A percentile compares a stretch with the other conserved stretches of the same genome.
These are phyloP conservation scores for Neurospora sp. DNA, from an alignment of 495 filamentous ascomycete species.

Conservation along the genomic window DNA sequence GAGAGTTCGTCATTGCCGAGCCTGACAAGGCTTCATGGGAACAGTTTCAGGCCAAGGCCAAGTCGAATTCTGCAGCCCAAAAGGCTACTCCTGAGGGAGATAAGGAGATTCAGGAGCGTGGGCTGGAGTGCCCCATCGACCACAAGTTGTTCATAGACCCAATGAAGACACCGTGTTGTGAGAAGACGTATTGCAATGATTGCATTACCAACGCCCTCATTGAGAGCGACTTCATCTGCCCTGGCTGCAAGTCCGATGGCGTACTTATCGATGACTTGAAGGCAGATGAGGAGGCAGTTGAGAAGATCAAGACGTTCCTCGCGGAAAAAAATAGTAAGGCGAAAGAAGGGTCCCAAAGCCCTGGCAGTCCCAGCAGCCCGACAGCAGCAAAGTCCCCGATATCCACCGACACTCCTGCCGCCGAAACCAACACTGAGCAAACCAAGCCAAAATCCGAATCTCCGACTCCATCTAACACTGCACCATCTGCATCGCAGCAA, in stretches of 20 bases:
- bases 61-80: conserved; percentile 70
- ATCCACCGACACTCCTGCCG: conserved; percentile 11
- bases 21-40: conserved; percentile 95
- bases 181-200: conserved; percentile 95
- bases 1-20: conserved; percentile 90
- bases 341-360: conserved; percentile 32
- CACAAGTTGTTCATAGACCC: conserved; percentile 94
- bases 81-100: conserved; percentile 58
- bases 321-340: conserved; percentile 55
- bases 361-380: conserved; percentile 12
- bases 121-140: conserved; percentile 89
- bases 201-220: conserved; percentile 97
- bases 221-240: conserved; percentile 94
- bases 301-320: conserved; percentile 72
- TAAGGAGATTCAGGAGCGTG: conserved; percentile 72
- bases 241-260: conserved; percentile 78
- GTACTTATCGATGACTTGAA: conserved; percentile 87
- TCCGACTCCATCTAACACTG: conserved; percentile 17
- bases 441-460: conserved; percentile 27
- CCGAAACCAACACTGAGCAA: conserved; percentile 12
- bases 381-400: conserved; percentile 20
- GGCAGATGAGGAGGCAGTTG: conserved; percentile 63
- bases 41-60: conserved; percentile 85
- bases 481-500: conserved; percentile 11
- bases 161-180: conserved; percentile 96